Evolutionary conservation across 2,329 filamentous ascomycete species (phyloP), one percentile per base, ranked within the genome.

Genomic region (Didymella lethalis): DNA sequence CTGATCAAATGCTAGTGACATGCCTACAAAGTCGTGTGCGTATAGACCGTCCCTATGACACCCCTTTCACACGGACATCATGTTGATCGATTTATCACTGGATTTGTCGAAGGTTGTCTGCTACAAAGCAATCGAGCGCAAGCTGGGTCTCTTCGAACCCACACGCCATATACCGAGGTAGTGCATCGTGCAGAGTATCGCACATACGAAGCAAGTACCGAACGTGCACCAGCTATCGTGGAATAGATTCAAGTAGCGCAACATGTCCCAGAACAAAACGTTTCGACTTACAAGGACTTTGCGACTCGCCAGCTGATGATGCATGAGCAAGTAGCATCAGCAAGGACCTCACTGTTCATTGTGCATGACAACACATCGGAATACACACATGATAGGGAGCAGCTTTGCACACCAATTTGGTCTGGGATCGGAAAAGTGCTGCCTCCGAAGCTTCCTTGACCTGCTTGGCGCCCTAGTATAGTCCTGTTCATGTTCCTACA

Each of bases 381-480:
- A 12, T n/a, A 40, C 40, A 12, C 18, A 44, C 25, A 44, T n/a
- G 16, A 28, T n/a, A 41, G 18, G 2, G 25, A 41, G 20, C 20
- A 16, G 7, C 1, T 41, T 41, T 11, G 25, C 6, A 44, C 41
- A n/a, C 28, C n/a, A 44, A 4, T 7, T 44, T 7, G 14, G 12
- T 44, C 11, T 31, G 7, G 12, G 18, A 41, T 16, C 11, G 10
- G 18, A 26, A 48, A 32, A 36, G n/a, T 40, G 44, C 34, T 32
- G 44, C 36, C 20, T 54, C 11, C 14, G 20, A 25, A 26, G 26
- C 26, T 25, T 34, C 52, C 8, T 48, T 54, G 36, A 48, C 52
- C 45, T 48, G 16, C 45, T 48, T 36, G 28, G 31, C 34, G 23
- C 20, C 20, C 36, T 54, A 48, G 36, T 23, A 36, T 29, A 20